These are phyloP conservation scores for Annulohypoxylon stygium DNA, from an alignment of 495 filamentous ascomycete genomes.

Conservation along the genomic window DNA sequence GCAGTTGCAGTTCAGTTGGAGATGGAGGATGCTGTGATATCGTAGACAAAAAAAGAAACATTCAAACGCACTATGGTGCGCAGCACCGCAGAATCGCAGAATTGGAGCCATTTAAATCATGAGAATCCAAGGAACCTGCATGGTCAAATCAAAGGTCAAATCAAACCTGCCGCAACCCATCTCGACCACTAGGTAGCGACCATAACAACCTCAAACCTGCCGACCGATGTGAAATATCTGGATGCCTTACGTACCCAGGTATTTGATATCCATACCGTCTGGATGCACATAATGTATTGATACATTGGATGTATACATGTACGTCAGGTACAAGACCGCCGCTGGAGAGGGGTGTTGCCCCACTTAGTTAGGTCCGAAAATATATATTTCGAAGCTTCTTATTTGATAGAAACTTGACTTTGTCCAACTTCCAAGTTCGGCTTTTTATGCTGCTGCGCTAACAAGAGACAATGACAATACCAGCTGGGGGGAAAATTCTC, in stretches of 20 bases:
- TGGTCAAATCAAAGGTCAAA: slow-evolving; percentile 12
- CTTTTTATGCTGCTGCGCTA: slow-evolving; percentile 23
- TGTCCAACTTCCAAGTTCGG: slow-evolving; percentile 26
- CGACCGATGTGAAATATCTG: slow-evolving; percentile 18
- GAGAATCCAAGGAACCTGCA: slow-evolving; percentile 8
- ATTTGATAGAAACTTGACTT: slow-evolving; percentile 25
- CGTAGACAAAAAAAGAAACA: slow-evolving; percentile 30
- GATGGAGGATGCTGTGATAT: slow-evolving; percentile 5
- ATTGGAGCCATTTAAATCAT: neutral
- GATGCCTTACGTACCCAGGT: neutral
- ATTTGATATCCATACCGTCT: neutral
- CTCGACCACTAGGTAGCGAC: slow-evolving; percentile 1
- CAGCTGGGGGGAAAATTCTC: slow-evolving; percentile 15
- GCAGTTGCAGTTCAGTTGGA: slow-evolving; percentile 18
- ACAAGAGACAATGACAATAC: neutral
- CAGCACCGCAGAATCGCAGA: neutral
- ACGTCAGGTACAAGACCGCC: neutral
- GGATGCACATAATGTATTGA: too few relatives aligned
- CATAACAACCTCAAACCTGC: slow-evolving; percentile 17
- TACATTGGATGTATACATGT: slow-evolving; percentile 3
- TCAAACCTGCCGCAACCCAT: neutral
- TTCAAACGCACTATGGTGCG: slow-evolving; percentile 8
- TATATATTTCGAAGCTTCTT: slow-evolving; percentile 17
- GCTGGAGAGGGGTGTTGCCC: neutral
- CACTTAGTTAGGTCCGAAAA: slow-evolving; percentile 11